Evolutionary conservation across 352 stramenopile genomes (phyloP).

Genomic region (Pseudoperonospora humuli): DNA sequence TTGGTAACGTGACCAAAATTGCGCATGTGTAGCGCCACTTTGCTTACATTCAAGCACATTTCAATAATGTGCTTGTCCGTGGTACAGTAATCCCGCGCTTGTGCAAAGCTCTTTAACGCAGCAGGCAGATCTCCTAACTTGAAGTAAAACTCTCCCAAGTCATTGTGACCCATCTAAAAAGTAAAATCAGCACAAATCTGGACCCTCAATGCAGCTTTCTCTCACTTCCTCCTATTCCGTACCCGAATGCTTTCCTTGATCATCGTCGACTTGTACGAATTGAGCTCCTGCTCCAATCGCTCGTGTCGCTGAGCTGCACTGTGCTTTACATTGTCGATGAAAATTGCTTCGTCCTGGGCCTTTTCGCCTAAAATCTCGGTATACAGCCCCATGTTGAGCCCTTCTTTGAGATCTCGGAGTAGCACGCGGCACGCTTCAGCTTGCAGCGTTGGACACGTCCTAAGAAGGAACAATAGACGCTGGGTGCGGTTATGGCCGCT

Average conservation of each 20-base stretch:
- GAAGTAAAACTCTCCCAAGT: slow-evolving; percentile 86
- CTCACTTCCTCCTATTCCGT: neutral
- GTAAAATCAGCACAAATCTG: neutral
- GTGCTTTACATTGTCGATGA: slow-evolving; percentile 61
- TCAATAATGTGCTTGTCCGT: slow-evolving; percentile 86
- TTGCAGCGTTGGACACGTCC: slow-evolving; percentile 35
- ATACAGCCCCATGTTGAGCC: slow-evolving; percentile 69
- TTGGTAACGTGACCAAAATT: slow-evolving; percentile 83
- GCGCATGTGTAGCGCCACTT: slow-evolving; percentile 80
- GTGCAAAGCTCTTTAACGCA: slow-evolving; percentile 79
- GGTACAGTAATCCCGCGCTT: slow-evolving; percentile 86
- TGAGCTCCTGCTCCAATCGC: slow-evolving; percentile 80
- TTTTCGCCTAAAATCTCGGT: slow-evolving; percentile 49
- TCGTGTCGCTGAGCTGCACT: slow-evolving; percentile 65
- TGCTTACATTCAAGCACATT: slow-evolving; percentile 87
- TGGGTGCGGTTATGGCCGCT: slow-evolving; percentile 68
- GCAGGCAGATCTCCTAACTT: slow-evolving; percentile 63
- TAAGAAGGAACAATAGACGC: slow-evolving; percentile 63
- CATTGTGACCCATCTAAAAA: slow-evolving; percentile 79
- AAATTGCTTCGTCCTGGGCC: slow-evolving; percentile 27
- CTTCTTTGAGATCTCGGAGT: slow-evolving; percentile 50
- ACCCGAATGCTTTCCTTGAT: slow-evolving; percentile 89
- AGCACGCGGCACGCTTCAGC: slow-evolving; percentile 41
- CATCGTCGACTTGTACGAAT: slow-evolving; percentile 88
- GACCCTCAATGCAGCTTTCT: neutral